Evolutionary conservation across 371 early-diverging fungal genomes (phyloP).

Genomic region (Neoconidiobolus thromboides): DNA sequence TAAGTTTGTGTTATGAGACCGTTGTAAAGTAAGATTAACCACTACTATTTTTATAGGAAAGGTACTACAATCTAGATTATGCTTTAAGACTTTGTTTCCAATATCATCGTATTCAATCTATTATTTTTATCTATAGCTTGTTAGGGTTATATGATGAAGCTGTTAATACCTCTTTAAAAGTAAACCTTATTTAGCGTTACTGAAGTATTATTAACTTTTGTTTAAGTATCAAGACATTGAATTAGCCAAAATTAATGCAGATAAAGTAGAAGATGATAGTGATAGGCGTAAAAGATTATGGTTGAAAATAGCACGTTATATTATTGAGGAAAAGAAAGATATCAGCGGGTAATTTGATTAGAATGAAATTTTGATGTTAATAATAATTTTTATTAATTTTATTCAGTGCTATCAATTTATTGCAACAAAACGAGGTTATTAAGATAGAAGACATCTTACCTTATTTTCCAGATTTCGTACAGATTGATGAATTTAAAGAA

Average conservation of each 20-base stretch:
- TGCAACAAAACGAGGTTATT: slow-evolving; percentile 57
- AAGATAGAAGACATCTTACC: slow-evolving; percentile 89
- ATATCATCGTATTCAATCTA: slow-evolving; percentile 47
- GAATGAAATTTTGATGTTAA: background rate
- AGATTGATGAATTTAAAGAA: slow-evolving; percentile 87
- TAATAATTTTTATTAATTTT: background rate
- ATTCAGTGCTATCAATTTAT: slow-evolving; percentile 56
- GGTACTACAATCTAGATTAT: slow-evolving; percentile 69
- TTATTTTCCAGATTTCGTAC: slow-evolving; percentile 84
- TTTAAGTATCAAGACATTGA: slow-evolving; percentile 58
- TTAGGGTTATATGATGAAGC: slow-evolving; percentile 76
- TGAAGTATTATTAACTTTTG: background rate
- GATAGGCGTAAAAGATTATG: slow-evolving; percentile 68
- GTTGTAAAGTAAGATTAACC: background rate
- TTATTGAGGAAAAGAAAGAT: slow-evolving; percentile 59
- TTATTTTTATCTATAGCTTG: slow-evolving; percentile 62
- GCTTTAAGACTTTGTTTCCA: slow-evolving; percentile 68
- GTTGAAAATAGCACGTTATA: slow-evolving; percentile 78
- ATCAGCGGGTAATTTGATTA: slow-evolving; percentile 37
- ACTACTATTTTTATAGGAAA: slow-evolving; percentile 27
- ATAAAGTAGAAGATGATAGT: slow-evolving; percentile 71
- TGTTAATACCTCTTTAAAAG: slow-evolving; percentile 60
- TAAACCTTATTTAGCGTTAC: slow-evolving; percentile 9
- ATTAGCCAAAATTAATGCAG: slow-evolving; percentile 71
- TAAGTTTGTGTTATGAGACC: slow-evolving; percentile 8